Conservation (phyloP, 257 asterid genomes). For the Jaltomata sinuosa region DNA sequence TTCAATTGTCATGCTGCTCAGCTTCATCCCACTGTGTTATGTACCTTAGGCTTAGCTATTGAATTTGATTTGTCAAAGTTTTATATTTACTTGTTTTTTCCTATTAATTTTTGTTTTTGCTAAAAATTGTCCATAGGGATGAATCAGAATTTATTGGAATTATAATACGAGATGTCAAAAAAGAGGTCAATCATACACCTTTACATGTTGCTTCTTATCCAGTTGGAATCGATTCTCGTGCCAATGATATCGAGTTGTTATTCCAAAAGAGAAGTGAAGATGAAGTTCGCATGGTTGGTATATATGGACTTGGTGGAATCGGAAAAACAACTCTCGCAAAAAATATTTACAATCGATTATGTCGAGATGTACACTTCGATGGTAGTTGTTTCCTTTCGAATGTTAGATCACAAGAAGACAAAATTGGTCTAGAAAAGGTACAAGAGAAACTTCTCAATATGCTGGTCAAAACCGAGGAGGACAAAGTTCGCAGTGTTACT, state of each 20-base stretch:
- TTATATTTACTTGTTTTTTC: not conserved
- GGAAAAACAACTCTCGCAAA: not conserved
- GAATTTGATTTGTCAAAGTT: not conserved
- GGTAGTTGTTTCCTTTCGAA: too few relatives aligned
- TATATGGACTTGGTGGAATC: not conserved
- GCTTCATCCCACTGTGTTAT: too few relatives aligned
- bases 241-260: not conserved
- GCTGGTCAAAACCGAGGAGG: not conserved
- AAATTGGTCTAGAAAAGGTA: not conserved
- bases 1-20: not conserved
- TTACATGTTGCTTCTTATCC: too few relatives aligned
- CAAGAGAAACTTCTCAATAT: not conserved
- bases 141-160: not conserved
- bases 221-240: not conserved
- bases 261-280: not conserved
- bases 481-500: not conserved
- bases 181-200: too few relatives aligned
- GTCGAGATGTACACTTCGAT: not conserved
- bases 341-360: not conserved
- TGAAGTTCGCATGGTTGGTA: not conserved
- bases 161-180: not conserved
- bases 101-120: too few relatives aligned
- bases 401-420: too few relatives aligned
- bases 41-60: too few relatives aligned
- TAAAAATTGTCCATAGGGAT: too few relatives aligned